Base-by-base conservation (phyloP, 1,139 yeast genomes). In the Blastobotrys capitulatus region DNA sequence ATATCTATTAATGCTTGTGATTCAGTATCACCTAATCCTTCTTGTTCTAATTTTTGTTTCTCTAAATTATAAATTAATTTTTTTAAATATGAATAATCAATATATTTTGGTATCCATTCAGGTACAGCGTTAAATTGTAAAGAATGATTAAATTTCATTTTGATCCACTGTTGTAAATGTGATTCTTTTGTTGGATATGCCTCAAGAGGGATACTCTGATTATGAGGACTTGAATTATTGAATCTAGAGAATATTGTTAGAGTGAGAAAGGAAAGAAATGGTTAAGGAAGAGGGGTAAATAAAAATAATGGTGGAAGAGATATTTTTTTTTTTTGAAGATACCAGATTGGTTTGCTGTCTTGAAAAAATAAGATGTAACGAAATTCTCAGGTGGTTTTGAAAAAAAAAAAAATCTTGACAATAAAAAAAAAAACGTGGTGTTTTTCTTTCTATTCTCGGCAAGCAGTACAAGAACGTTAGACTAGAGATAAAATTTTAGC, bases 101-200 rank as follows among this genome's bases (percentile, higher is more conserved):
- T 72, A 61, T 84, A 84, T 54, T 75, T 68, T 50, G 83, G 80
- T 47, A 82, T 75, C 90, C 92, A 84, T 61, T 84, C 92, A 5
- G 92, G 90, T 34, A 84, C 90, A 20, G 87, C 86, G 64, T 84
- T 84, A 67, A 84, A 82, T 66, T 83, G 86, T 50, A 84, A 72
- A 36, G 88, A 80, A 58, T 82, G 86, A 46, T 84, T 76, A 64
- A 84, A 84, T 73, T 84, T 84, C 92, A 84, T 84, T n/a, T 20
- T 25, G 16, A 42, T 19, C 50, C 47, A 41, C 42, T 37, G 20
- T 9, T 13, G 43, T 12, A 22, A 5, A 22, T 27, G 15, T 39
- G 15, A 32, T 19, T 26, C 19, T 35, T 35, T 3, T 31, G 25
- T 22, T 22, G 37, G 16, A 13, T 37, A 26, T 13, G 42, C 32